These are phyloP conservation scores for Ceratocystis cacaofunesta DNA, from an alignment of 2,329 filamentous ascomycete genomes.

Conservation along the genomic window DNA sequence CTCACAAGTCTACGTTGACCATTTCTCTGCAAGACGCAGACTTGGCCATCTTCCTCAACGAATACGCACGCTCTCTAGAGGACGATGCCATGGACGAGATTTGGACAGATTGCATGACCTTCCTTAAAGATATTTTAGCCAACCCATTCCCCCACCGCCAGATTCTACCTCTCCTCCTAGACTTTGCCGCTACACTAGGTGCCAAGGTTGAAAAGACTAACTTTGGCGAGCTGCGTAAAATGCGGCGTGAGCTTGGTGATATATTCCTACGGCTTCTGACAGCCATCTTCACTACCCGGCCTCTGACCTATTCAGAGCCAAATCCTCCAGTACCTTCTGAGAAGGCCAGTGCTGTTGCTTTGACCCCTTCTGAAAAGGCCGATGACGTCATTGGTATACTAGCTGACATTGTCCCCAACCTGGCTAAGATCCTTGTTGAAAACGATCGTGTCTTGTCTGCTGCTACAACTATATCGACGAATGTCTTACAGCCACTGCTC, in stretches of 20 bases:
- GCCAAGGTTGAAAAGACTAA: conserved; percentile 97
- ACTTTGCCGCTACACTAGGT: conserved; percentile 78
- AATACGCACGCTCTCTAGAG: conserved; percentile 78
- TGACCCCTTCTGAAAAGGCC: conserved; percentile 34
- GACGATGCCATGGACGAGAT: conserved; percentile 98
- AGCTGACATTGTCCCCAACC: conserved; percentile 59
- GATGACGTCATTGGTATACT: conserved; percentile 72
- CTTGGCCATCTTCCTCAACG: conserved; percentile 74
- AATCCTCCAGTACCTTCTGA: conserved; percentile 27
- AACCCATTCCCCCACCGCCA: conserved; percentile 94
- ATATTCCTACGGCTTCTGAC: conserved; percentile 76
- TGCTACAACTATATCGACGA: conserved; percentile 66
- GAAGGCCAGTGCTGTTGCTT: conserved; percentile 24
- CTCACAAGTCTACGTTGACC: conserved; percentile 74
- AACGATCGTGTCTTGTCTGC: conserved; percentile 68
- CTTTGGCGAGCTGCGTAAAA: conserved; percentile 84
- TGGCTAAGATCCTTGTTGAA: conserved; percentile 72
- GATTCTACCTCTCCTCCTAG: conserved; percentile 68
- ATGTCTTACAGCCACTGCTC: conserved; percentile 66
- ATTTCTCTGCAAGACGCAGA: conserved; percentile 72
- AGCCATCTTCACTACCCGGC: conserved; percentile 85
- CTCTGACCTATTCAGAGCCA: conserved; percentile 54
- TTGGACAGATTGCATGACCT: conserved; percentile 86
- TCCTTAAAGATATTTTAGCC: conserved; percentile 73
- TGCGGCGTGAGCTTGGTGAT: conserved; percentile 81